Conservation (phyloP, 1,139 yeast genomes). For the Hyphopichia khmerensis region DNA sequence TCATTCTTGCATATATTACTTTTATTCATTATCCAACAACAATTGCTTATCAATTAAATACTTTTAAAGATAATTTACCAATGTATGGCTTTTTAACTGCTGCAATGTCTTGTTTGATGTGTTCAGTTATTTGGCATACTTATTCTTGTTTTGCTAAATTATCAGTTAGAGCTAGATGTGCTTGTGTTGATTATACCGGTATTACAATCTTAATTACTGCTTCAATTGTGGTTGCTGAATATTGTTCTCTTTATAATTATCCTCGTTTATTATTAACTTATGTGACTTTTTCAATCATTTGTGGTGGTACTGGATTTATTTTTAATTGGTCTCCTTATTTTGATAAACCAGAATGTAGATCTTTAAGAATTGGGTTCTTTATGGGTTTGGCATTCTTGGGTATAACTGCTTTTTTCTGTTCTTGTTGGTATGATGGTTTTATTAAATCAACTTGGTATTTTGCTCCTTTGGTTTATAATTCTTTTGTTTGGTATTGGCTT, state of each 20-base stretch:
- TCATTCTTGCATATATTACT: constrained; percentile 56
- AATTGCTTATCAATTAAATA: constrained; percentile 37
- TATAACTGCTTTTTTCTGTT: constrained; percentile 58
- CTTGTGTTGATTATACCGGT: constrained; percentile 95
- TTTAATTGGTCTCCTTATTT: constrained; percentile 91
- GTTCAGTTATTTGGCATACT: constrained; percentile 91
- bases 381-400: constrained; percentile 80
- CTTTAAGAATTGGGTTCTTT: constrained; percentile 79
- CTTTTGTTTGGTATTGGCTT: constrained; percentile 68
- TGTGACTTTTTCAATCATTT: constrained; percentile 57
- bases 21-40: constrained; percentile 62
- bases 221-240: constrained; percentile 85
- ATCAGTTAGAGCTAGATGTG: constrained; percentile 66
- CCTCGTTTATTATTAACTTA: constrained; percentile 50
- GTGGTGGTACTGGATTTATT: constrained; percentile 71
- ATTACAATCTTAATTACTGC: constrained; percentile 88
- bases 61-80: constrained; percentile 49
- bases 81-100: constrained; percentile 68
- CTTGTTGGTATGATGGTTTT: constrained; percentile 58
- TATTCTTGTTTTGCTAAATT: constrained; percentile 76
- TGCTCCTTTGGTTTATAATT: constrained; percentile 59
- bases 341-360: constrained; percentile 82
- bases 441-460: constrained; percentile 51
- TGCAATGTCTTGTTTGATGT: constrained; percentile 70
- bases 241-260: constrained; percentile 68